A percentile compares a stretch with the other conserved stretches of the same genome.
phyloP scores from a whole-genome alignment of 345 rosid genomes.

The Limnanthes douglasii region DNA sequence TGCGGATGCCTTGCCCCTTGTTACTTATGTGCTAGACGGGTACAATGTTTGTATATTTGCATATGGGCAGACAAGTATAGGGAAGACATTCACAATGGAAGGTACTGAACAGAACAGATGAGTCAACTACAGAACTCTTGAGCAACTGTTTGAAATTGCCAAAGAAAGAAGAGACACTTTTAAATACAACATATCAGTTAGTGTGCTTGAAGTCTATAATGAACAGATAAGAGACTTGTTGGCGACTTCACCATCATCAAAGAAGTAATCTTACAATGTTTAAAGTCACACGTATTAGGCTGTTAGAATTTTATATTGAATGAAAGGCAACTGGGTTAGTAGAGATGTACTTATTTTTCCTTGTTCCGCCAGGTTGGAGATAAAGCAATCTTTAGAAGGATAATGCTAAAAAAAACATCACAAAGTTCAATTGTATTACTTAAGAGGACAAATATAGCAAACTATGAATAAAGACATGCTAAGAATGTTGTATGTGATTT shows the following conservation, averaged over 20 bases:
- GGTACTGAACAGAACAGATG: constrained; percentile 75
- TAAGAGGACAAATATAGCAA: too few species aligned
- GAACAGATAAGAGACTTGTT: constrained; percentile 92
- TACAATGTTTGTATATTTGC: constrained; percentile 98
- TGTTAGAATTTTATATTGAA: too few species aligned
- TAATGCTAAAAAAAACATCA: too few species aligned
- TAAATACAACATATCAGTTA: constrained; percentile 62
- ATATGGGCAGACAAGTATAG: constrained; percentile 96
- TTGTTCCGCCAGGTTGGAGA: too few species aligned
- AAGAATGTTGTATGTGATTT: too few species aligned
- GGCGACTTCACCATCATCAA: constrained; percentile 65
- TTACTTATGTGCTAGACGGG: constrained; percentile 84
- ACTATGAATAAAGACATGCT: too few species aligned
- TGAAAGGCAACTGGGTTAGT: too few species aligned
- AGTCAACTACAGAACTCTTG: constrained; percentile 88
- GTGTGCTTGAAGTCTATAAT: constrained; percentile 95
- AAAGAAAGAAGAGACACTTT: constrained; percentile 65
- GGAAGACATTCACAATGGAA: constrained; percentile 98
- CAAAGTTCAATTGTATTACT: too few species aligned
- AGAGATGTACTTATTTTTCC: too few species aligned
- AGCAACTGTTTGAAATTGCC: constrained; percentile 59
- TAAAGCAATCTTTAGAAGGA: too few species aligned
- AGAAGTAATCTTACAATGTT: too few species aligned
- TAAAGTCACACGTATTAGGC: too few species aligned
- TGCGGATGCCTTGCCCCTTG: constrained; percentile 82